Evolutionary conservation across 2,329 filamentous ascomycete species (phyloP).

Genomic region (Hypoxylon sp.): DNA sequence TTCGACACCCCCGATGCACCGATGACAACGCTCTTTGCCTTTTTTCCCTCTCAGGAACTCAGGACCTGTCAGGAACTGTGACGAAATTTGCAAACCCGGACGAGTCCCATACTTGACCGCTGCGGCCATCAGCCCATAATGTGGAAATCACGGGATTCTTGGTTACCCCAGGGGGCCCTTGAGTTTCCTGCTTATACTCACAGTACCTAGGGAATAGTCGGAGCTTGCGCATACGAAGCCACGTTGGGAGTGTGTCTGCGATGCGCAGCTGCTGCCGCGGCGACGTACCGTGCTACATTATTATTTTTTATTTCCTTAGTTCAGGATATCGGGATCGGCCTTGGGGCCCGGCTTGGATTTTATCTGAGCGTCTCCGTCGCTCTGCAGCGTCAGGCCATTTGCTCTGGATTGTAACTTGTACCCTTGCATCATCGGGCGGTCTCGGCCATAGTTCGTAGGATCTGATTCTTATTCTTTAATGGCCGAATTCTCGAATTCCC

Average conservation of each 20-base stretch:
- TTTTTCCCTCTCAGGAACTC: slow-evolving; percentile 17
- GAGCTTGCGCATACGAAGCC: slow-evolving; percentile 5
- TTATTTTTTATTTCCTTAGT: no score
- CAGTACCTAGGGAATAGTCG: slow-evolving; percentile 22
- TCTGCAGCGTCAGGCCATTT: slow-evolving; percentile 51
- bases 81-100: slow-evolving; percentile 37
- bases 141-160: slow-evolving; percentile 31
- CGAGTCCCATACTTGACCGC: slow-evolving; percentile 37
- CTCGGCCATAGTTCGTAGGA: slow-evolving; percentile 48
- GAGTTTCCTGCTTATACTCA: slow-evolving; percentile 28
- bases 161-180: slow-evolving; percentile 29
- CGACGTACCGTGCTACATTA: slow-evolving; percentile 33
- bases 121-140: slow-evolving; percentile 44
- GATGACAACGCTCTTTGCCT: slow-evolving; percentile 32
- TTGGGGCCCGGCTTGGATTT: slow-evolving; percentile 36
- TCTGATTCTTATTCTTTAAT: slow-evolving; percentile 44
- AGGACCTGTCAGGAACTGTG: slow-evolving; percentile 19
- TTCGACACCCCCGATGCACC: slow-evolving; percentile 33
- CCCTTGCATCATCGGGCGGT: slow-evolving; percentile 50
- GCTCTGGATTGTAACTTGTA: slow-evolving; percentile 45
- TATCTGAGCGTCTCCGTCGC: slow-evolving; percentile 43
- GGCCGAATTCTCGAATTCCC: slow-evolving; percentile 44
- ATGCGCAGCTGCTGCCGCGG: slow-evolving; percentile 25
- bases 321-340: slow-evolving; percentile 38
- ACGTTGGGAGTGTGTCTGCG: slow-evolving; percentile 4